These are phyloP conservation scores for Taiozyma sp. DNA, from an alignment of 1,139 yeast species.

Conservation along the genomic window DNA sequence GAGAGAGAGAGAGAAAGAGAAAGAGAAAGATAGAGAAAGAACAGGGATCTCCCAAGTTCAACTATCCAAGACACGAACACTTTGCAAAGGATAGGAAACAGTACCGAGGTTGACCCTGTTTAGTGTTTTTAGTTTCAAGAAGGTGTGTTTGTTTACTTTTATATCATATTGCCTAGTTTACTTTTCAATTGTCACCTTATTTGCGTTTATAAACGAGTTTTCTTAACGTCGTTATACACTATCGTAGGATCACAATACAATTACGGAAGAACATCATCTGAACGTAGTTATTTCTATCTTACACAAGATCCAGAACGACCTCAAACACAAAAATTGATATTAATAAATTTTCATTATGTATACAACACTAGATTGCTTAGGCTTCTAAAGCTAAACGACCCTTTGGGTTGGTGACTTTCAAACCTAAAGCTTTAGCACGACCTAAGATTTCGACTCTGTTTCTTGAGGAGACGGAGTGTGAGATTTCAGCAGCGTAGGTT, in stretches of 20 bases:
- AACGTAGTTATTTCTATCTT: background rate
- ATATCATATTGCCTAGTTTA: background rate
- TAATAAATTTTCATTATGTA: conserved; percentile 1
- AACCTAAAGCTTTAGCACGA: conserved; percentile 97
- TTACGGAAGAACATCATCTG: background rate
- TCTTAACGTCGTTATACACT: background rate
- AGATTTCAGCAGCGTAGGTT: conserved; percentile 99
- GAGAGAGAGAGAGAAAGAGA: background rate
- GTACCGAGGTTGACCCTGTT: background rate
- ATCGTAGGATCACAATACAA: background rate
- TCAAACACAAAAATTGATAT: conserved; percentile 1
- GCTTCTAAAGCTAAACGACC: conserved; percentile 99
- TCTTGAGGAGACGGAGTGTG: conserved; percentile 97
- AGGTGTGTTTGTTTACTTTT: background rate
- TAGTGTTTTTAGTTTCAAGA: background rate
- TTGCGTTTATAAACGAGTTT: background rate
- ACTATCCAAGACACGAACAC: background rate
- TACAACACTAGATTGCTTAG: conserved; percentile 35
- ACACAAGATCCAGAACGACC: background rate
- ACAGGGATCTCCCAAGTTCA: background rate
- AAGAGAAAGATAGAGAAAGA: background rate
- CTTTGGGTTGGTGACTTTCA: conserved; percentile 98
- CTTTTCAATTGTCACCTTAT: background rate
- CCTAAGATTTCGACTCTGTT: conserved; percentile 96
- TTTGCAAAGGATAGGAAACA: background rate